Evolutionary conservation across 75 land plant genomes (phyloP), one percentile per base, ranked within the genome.

Genomic region (Ceratopteris richardii): DNA sequence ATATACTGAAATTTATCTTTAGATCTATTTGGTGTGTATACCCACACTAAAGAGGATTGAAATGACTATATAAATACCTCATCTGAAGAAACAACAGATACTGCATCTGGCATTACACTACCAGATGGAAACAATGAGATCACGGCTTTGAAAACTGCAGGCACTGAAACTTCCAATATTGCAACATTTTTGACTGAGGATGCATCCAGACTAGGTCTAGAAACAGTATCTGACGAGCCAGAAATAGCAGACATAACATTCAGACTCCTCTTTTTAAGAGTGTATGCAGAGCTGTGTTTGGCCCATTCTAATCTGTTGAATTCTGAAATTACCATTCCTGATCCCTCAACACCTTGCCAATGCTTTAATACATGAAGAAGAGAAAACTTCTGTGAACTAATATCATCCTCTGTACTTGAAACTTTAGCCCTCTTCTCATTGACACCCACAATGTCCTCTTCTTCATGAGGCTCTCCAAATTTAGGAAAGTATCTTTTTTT

Each of bases 41-140:
- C 4, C 16, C 3, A 23, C 13, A 17, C 18, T 48, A 20, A 63
- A 19, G n/a, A n/a, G n/a, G n/a, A n/a, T n/a, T n/a, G 18, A 23
- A 64, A 12, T 20, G 19, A 60, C 19, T 23, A 31, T 37, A 2
- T 54, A 33, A 50, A 51, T 61, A 90, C 99, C 96, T 95, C 99
- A 76, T 90, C 85, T 44, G 88, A 83, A 61, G 99, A 86, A 56
- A 86, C 90, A 47, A 95, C 69, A 26, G 96, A 87, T 9, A 95
- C 74, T 12, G 96, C 83, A 74, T 89, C 92, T 29, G 99, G 99
- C 25, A 70, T 76, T 18, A 62, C 76, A 36, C 88, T 86, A 18
- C 96, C 96, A 36, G 81, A 88, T 43, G 96, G 82, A 65, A 82
- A 80, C 54, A 95, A 62, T 18, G 96, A 90, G 26, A 95, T 54